Conservation (phyloP, 257 asterid species). For the Catharanthus roseus region DNA sequence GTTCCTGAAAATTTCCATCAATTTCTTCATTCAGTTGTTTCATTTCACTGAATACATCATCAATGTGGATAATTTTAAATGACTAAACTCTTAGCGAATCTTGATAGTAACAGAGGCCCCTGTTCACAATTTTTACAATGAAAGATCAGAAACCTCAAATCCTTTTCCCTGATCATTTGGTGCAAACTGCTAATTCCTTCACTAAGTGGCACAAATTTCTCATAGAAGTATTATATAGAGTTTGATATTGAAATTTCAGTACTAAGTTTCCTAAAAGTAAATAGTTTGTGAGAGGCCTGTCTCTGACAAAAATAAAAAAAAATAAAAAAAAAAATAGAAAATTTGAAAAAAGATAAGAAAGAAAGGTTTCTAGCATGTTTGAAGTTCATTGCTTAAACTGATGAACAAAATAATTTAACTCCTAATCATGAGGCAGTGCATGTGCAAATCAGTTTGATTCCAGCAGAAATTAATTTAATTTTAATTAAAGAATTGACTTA, state of each 20-base stretch:
- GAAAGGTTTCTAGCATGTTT: too few species aligned
- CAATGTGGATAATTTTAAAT: background rate
- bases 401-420: constrained; percentile 8
- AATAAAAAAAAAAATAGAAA: too few species aligned
- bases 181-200: background rate
- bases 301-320: too few species aligned
- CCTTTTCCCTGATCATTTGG: background rate
- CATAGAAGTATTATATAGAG: too few species aligned
- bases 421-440: constrained; percentile 11
- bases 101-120: background rate
- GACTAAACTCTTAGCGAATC: background rate
- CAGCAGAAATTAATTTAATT: background rate
- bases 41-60: background rate
- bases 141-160: background rate
- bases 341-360: too few species aligned
- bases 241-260: too few species aligned
- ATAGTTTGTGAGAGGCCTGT: too few species aligned
- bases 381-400: background rate
- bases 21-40: constrained; percentile 4
- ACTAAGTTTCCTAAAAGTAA: too few species aligned
- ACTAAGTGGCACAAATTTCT: background rate
- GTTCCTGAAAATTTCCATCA: constrained; percentile 46
- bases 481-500: constrained; percentile 14
- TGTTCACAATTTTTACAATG: background rate
- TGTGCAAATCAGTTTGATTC: constrained; percentile 23